Evolutionary conservation across 1,284 basidiomycete genomes (phyloP).

Genomic region (Psilocybe mexicana): DNA sequence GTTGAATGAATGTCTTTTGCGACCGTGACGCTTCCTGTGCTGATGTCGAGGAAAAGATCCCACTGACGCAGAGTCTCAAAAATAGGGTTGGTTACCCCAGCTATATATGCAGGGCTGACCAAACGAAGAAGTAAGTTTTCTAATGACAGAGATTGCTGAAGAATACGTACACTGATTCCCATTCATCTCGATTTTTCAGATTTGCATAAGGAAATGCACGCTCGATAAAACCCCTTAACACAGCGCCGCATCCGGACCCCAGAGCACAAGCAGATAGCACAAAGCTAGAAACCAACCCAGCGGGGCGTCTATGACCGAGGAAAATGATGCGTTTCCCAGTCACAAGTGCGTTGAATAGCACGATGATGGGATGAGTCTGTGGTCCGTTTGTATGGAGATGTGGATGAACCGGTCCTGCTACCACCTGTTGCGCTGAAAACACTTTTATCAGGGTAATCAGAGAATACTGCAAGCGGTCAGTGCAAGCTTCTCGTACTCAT

Average conservation of each 20-base stretch:
- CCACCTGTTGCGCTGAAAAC: conserved; percentile 72
- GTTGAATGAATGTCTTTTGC: conserved; percentile 77
- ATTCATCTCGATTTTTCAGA: conserved; percentile 84
- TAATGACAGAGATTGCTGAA: neutral
- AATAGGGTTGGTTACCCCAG: conserved; percentile 95
- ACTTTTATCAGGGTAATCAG: conserved; percentile 88
- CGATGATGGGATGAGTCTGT: conserved; percentile 90
- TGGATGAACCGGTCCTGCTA: conserved; percentile 82
- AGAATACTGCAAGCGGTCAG: conserved; percentile 71
- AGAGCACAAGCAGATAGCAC: conserved; percentile 94
- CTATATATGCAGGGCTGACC: conserved; percentile 84
- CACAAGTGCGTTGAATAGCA: conserved; percentile 93
- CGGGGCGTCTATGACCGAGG: conserved; percentile 84
- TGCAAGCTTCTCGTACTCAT: neutral
- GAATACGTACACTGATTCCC: conserved; percentile 77
- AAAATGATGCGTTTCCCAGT: conserved; percentile 95
- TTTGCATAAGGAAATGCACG: conserved; percentile 95
- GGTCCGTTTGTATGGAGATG: conserved; percentile 91
- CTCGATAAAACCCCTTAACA: conserved; percentile 84
- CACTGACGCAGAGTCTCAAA: conserved; percentile 87
- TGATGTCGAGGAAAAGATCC: conserved; percentile 93
- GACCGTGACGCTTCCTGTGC: conserved; percentile 82
- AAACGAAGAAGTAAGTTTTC: neutral
- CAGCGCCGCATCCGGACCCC: conserved; percentile 84
- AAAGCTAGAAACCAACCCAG: conserved; percentile 85